Evolutionary conservation across 140 eudicot genomes (phyloP).

Genomic region (Cichorium intybus): DNA sequence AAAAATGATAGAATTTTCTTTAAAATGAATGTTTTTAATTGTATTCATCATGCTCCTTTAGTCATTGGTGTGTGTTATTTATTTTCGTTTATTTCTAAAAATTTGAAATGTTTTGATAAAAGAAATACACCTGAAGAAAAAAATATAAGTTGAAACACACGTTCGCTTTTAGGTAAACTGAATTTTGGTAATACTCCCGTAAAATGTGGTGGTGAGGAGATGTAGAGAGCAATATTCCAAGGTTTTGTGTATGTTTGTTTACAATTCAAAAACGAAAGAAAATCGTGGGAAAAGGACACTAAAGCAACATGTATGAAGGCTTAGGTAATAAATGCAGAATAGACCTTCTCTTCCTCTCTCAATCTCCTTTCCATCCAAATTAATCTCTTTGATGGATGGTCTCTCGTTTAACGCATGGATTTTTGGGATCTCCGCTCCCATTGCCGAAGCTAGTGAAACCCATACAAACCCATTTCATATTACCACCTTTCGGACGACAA

Average conservation of each 20-base stretch:
- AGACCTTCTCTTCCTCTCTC: slow-evolving; percentile 15
- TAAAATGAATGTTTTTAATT: too few relatives aligned
- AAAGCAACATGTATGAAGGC: slow-evolving; percentile 30
- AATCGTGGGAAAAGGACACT: slow-evolving; percentile 21
- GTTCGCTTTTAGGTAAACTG: too few relatives aligned
- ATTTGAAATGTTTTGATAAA: too few relatives aligned
- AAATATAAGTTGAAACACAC: too few relatives aligned
- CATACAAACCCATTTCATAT: slow-evolving; percentile 3
- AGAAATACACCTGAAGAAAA: too few relatives aligned
- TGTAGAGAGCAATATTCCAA: neutral
- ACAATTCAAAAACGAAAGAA: slow-evolving; percentile 13
- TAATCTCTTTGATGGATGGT: slow-evolving; percentile 5
- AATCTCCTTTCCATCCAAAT: neutral
- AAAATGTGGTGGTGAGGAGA: neutral
- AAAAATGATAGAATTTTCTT: too few relatives aligned
- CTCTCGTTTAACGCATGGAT: slow-evolving; percentile 13
- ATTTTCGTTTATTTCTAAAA: too few relatives aligned
- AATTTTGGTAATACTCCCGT: too few relatives aligned
- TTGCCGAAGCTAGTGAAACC: neutral
- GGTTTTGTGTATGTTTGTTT: neutral
- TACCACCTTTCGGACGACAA: neutral
- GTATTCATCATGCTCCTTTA: too few relatives aligned
- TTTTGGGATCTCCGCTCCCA: slow-evolving; percentile 1
- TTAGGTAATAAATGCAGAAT: slow-evolving; percentile 31
- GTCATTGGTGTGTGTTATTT: too few relatives aligned